Evolutionary conservation across 768 basidiomycete genomes (phyloP), one percentile per base, ranked within the genome.

Genomic region (Rubroboletus pulcherrimus): DNA sequence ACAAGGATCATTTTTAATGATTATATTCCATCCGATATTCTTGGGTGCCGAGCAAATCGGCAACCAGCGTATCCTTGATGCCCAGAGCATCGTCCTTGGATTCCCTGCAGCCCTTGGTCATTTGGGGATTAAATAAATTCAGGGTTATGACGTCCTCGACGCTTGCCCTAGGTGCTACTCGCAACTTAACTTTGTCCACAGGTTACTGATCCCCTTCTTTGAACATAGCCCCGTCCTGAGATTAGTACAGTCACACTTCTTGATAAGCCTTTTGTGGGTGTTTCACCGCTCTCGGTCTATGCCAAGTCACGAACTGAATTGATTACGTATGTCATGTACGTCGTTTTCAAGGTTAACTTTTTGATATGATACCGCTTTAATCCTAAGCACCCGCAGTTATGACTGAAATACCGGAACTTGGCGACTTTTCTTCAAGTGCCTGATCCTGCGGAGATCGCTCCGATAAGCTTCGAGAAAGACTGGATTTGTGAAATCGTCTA

Each of bases 331-430:
- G 53, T 34, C 41, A 49, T 62, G 53, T 46, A 61, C 53, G 48
- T 49, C 37, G 48, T 53, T 17, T 53, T 51, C 64, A 69, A 69
- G 60, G 68, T 70, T 69, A 68, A 50, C 66, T 70, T 68, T 56
- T 47, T 56, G 48, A 51, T 34, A 38, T 54, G 54, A 58, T 59
- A 50, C 48, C 52, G 51, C 52, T 47, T 56, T 41, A 42, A 24
- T 26, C 39, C 19, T 50, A 55, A 60, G 53, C 42, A 26, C 49
- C 54, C 56, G 47, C 43, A 56, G 55, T 51, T 61, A 68, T 63
- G 45, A 49, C 31, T 53, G 29, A 17, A 21, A 35, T 51, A 29
- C 53, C 66, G 50, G 63, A 54, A 42, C 58, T 56, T 54, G 41
- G 52, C 52, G 29, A 7, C 29, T 26, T 34, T 50, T 21, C 24